A percentile compares a stretch with the other conserved stretches of the same genome.
Evolutionary conservation across 2,329 filamentous ascomycete genomes (phyloP).

Genomic region (Phialophora verrucosa): DNA sequence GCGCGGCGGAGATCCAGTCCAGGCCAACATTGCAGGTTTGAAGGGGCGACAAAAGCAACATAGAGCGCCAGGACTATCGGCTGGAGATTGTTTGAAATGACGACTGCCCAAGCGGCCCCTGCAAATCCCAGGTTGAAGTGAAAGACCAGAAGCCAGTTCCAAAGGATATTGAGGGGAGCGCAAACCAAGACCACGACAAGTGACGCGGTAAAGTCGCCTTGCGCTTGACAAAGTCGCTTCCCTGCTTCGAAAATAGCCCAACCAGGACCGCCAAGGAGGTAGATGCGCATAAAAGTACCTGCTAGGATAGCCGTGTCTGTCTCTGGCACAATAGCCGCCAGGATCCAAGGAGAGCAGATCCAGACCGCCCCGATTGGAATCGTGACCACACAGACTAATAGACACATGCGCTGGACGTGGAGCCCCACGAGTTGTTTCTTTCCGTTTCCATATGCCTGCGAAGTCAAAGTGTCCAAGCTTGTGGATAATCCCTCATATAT

Average conservation of each 20-base stretch:
- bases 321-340: constrained; percentile 67
- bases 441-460: constrained; percentile 84
- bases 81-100: constrained; percentile 70
- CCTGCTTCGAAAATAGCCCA: constrained; percentile 71
- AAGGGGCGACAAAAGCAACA: constrained; percentile 62
- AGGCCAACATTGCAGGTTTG: constrained; percentile 73
- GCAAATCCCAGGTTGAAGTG: constrained; percentile 66
- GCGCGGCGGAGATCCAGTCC: constrained; percentile 68
- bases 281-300: constrained; percentile 68
- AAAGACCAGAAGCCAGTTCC: constrained; percentile 77
- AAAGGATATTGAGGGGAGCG: constrained; percentile 71
- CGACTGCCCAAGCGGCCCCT: constrained; percentile 73
- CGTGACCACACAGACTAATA: constrained; percentile 69
- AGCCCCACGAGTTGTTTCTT: constrained; percentile 80
- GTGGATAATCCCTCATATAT: constrained; percentile 79
- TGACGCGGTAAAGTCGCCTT: constrained; percentile 74
- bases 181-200: constrained; percentile 79
- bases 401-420: constrained; percentile 74
- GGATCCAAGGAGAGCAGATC: constrained; percentile 65
- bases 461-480: constrained; percentile 82
- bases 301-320: constrained; percentile 68
- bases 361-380: constrained; percentile 70
- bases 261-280: constrained; percentile 71
- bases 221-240: constrained; percentile 80
- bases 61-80: constrained; percentile 69